Evolutionary conservation across 2,329 filamentous ascomycete genomes (phyloP), one percentile per base, ranked within the genome.

Genomic region (Tolypocladium paradoxum): DNA sequence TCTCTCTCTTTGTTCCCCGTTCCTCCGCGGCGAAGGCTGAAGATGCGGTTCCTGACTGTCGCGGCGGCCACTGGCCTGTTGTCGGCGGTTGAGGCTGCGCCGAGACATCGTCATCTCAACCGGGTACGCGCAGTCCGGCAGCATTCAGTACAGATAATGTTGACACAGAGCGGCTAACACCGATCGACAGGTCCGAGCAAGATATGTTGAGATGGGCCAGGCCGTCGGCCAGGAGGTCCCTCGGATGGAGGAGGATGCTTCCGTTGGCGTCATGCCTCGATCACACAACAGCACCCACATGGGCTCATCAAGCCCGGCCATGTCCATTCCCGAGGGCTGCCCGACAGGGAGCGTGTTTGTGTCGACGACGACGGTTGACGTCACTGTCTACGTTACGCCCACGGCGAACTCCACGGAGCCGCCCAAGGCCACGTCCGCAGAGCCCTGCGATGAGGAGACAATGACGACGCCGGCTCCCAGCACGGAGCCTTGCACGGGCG

Each of bases 341-440:
- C 60, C 62, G 27, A 58, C 58, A 2, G 52, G 51, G 6, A 62
- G 58, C 9, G 51, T 66, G 5, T 53, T 65, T 14, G 55, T 65
- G 49, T 64, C 63, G 14, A 69, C 64, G 2, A 62, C 58, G 33
- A 70, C 65, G 4, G 51, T 69, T 8, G 68, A 70, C 29, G 58
- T 65, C 8, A 66, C 63, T 7, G 59, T 66, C 34, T 65, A 61
- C 38, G 57, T 69, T 18, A 69, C 68, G 12, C 61, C 63, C 33
- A 60, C 62, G 2, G 56, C 64, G 34, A 56, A 61, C 22, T 51
- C 34, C 27, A 54, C 29, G 33, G 33, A 5, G 12, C 12, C 12
- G 12, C 14, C 12, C 33, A 34, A 6, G 4, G 33, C 12, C 33
- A 16, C 31, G 31, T 33, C 34, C 34, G 49, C 51, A 4, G 37